Conservation (phyloP, 345 rosid genomes). For the Orychophragmus violaceus region DNA sequence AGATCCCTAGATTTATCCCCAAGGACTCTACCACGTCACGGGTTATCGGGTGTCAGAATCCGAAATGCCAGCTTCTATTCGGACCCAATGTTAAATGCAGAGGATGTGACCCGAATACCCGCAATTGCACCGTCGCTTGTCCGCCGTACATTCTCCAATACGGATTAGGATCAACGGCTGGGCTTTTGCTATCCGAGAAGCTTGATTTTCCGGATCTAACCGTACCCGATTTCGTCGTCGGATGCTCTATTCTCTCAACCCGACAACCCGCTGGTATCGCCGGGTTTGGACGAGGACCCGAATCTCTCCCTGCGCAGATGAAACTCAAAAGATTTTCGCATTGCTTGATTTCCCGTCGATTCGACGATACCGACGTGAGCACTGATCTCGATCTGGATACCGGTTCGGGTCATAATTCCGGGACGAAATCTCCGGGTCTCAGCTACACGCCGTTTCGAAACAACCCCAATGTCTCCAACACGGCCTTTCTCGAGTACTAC, state of each 20-base stretch:
- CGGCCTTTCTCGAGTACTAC: conserved; percentile 46
- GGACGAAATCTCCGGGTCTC: conserved; percentile 40
- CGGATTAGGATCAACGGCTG: conserved; percentile 70
- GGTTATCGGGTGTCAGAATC: conserved; percentile 56
- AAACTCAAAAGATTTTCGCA: conserved; percentile 66
- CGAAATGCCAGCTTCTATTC: conserved; percentile 51
- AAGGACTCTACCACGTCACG: conserved; percentile 48
- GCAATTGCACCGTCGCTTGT: conserved; percentile 57
- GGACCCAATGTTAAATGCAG: conserved; percentile 42
- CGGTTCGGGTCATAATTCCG: conserved; percentile 35
- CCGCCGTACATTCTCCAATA: conserved; percentile 72
- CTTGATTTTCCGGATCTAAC: conserved; percentile 43
- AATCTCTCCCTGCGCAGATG: conserved; percentile 71
- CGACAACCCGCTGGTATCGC: conserved; percentile 87
- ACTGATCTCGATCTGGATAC: conserved; percentile 54
- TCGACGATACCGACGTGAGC: conserved; percentile 52
- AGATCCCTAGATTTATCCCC: conserved; percentile 47
- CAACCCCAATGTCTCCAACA: conserved; percentile 36
- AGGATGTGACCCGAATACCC: conserved; percentile 39
- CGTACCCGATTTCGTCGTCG: conserved; percentile 53
- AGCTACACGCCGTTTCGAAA: conserved; percentile 59
- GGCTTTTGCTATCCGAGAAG: conserved; percentile 53
- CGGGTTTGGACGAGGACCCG: conserved; percentile 72
- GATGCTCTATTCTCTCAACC: conserved; percentile 70
- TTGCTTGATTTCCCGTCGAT: conserved; percentile 62